phyloP scores from a whole-genome alignment of 2,329 filamentous ascomycete genomes.

The Gliomastix tumulicola region DNA sequence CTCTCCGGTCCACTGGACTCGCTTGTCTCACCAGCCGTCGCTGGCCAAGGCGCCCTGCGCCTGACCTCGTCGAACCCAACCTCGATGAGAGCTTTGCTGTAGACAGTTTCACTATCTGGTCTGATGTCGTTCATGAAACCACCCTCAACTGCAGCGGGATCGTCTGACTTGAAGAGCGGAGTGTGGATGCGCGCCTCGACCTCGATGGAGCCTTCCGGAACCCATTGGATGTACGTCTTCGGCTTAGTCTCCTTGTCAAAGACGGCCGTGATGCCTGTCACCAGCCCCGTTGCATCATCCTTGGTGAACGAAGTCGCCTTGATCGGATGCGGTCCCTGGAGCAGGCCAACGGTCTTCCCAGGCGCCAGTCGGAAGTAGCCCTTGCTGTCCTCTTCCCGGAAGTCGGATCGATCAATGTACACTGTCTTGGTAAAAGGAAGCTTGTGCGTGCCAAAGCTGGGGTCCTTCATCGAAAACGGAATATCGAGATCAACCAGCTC shows the following conservation, averaged over 20 bases:
- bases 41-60: conserved; percentile 71
- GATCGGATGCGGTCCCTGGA: conserved; percentile 66
- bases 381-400: conserved; percentile 65
- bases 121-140: conserved; percentile 83
- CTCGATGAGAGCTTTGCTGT: conserved; percentile 72
- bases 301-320: conserved; percentile 64
- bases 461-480: conserved; percentile 78
- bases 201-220: conserved; percentile 58
- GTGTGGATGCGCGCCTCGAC: conserved; percentile 76
- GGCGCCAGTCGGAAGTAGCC: conserved; percentile 78
- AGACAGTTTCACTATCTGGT: conserved; percentile 76
- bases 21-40: conserved; percentile 63
- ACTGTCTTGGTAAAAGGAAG: conserved; percentile 66
- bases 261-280: conserved; percentile 55
- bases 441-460: conserved; percentile 55
- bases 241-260: conserved; percentile 68
- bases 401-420: conserved; percentile 80
- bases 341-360: conserved; percentile 68
- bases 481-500: conserved; percentile 62
- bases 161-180: conserved; percentile 77
- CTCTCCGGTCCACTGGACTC: conserved; percentile 60
- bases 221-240: conserved; percentile 90
- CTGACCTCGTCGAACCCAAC: conserved; percentile 74
- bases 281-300: conserved; percentile 54
- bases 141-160: conserved; percentile 69